These are phyloP conservation scores for Prunus padus DNA, from an alignment of 306 rosid species.

Conservation along the genomic window DNA sequence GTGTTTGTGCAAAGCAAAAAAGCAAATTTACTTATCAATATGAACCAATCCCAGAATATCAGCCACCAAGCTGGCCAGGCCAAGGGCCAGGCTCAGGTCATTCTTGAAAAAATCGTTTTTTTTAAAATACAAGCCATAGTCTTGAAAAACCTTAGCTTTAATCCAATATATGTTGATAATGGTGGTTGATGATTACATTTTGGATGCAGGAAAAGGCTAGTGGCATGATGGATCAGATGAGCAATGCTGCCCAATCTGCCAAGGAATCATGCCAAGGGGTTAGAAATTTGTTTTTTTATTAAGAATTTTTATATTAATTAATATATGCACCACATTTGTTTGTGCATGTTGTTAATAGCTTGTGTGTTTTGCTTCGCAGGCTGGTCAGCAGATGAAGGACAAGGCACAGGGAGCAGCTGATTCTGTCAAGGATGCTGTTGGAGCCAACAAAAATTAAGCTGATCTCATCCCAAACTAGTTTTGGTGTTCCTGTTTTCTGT, in stretches of 20 bases:
- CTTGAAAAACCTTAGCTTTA: too few relatives aligned
- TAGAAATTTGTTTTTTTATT: not conserved
- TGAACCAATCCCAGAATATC: constrained; percentile 33
- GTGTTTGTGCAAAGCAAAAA: not conserved
- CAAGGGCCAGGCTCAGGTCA: constrained; percentile 35
- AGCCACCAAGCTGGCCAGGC: constrained; percentile 45
- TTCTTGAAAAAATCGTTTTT: too few relatives aligned
- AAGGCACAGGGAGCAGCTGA: constrained; percentile 34
- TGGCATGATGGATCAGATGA: constrained; percentile 30
- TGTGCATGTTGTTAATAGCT: not conserved
- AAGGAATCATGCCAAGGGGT: constrained; percentile 47
- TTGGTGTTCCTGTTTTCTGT: not conserved
- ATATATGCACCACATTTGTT: too few relatives aligned
- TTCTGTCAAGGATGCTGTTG: constrained; percentile 22
- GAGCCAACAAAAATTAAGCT: constrained; percentile 30
- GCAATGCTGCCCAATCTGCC: constrained; percentile 43
- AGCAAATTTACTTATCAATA: constrained; percentile 18
- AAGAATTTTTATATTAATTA: too few relatives aligned
- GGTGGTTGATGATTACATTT: not conserved
- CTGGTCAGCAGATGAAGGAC: constrained; percentile 34
- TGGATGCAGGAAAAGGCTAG: constrained; percentile 44
- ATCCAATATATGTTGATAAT: too few relatives aligned
- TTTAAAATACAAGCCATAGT: not conserved
- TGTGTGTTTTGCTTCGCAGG: constrained; percentile 19
- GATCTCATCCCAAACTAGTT: not conserved